Conservation (phyloP, 805 yeast genomes). For the Kazachstania africana region DNA sequence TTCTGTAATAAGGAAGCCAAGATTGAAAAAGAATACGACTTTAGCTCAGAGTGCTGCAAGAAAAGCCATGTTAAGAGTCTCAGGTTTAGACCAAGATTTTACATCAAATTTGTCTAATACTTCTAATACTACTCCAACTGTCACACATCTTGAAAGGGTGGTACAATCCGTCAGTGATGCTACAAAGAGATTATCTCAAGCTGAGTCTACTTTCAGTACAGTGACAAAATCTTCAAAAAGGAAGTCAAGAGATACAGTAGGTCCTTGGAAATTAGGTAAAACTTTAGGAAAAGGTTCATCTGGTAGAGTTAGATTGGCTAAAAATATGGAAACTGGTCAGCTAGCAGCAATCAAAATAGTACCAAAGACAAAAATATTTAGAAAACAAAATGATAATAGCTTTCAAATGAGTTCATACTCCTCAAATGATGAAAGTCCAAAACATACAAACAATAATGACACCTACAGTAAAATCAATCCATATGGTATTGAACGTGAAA, state of each 20-base stretch:
- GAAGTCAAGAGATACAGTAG: constrained; percentile 37
- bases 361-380: constrained; percentile 37
- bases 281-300: constrained; percentile 78
- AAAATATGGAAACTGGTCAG: constrained; percentile 56
- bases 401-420: constrained; percentile 4
- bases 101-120: no score
- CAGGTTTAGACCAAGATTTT: no score
- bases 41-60: constrained; percentile 21
- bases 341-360: constrained; percentile 78
- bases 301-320: constrained; percentile 67
- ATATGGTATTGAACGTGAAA: constrained; percentile 94
- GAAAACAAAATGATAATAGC: constrained; percentile 20
- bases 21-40: constrained; percentile 7
- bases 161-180: constrained; percentile 27
- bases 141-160: constrained; percentile 18
- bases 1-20: no score
- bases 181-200: constrained; percentile 24
- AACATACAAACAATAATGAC: constrained; percentile 4
- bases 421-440: neutral
- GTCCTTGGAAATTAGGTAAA: constrained; percentile 76
- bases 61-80: constrained; percentile 16
- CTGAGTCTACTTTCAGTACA: constrained; percentile 17
- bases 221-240: constrained; percentile 22
- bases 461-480: constrained; percentile 31
- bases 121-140: no score